A percentile compares a stretch with the other conserved stretches of the same genome.
These are phyloP conservation scores for Anthracocystis setariae DNA, from an alignment of 1,284 basidiomycete species.

Conservation along the genomic window DNA sequence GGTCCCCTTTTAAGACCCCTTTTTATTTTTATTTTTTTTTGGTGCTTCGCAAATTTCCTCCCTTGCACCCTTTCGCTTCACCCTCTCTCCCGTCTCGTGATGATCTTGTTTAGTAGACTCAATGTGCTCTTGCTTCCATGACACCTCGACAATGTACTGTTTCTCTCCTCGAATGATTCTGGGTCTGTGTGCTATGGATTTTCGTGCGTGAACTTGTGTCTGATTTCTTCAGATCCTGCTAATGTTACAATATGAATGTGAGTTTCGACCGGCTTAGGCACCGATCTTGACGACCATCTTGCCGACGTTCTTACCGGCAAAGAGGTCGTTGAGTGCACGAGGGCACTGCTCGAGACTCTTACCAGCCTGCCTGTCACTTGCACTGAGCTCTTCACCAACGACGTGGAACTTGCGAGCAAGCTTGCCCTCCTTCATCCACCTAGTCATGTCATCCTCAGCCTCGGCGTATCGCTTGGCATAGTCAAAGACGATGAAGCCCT, in stretches of 20 bases:
- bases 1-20: no score
- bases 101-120: not conserved
- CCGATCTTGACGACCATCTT: conserved; percentile 56
- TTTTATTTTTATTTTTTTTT: not conserved
- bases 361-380: conserved; percentile 15
- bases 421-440: conserved; percentile 74
- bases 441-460: conserved; percentile 70
- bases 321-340: conserved; percentile 49
- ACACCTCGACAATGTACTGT: not conserved
- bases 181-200: not conserved
- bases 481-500: conserved; percentile 75
- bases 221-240: not conserved
- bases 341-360: conserved; percentile 40
- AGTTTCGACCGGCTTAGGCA: conserved; percentile 1
- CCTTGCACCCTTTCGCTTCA: conserved; percentile 1
- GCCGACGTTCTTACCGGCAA: conserved; percentile 55
- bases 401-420: conserved; percentile 75
- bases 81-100: not conserved
- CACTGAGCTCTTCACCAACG: conserved; percentile 42
- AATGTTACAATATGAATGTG: conserved; percentile 6
- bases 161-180: no score
- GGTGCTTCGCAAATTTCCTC: not conserved
- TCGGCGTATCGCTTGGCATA: conserved; percentile 39
- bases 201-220: not conserved
- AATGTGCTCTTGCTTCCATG: not conserved